Base-by-base conservation (phyloP, 208 protist genomes). In the Wallacemonas collosoma region DNA sequence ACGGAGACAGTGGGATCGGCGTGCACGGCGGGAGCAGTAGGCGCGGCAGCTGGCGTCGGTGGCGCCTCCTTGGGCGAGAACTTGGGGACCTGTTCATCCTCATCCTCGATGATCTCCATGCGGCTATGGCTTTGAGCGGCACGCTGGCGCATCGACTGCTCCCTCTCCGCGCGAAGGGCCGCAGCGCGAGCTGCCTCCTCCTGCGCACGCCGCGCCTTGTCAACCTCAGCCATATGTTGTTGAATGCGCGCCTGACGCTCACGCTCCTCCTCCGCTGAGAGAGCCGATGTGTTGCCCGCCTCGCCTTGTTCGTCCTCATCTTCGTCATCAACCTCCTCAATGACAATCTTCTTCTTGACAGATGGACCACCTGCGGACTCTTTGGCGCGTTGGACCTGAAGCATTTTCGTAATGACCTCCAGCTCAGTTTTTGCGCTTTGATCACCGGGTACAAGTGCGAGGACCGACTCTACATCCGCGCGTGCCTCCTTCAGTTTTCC, bases 291-390 rank as follows among this genome's bases (percentile, higher is more conserved):
- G 8, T 40, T n/a, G 6, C 55, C 39, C 9, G 64, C 72, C 0
- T 71, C 64, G 3, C 12, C 67, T 1, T 69, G 68, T 17, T 69
- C 75, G 38, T 50, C 74, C n/a, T 93, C 86, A n/a, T 90, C 90
- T 43, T 95, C 91, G 67, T 90, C 86, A 58, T 93, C 89, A 47
- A 95, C 90, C 78, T 95, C 90, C 40, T 87, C 81, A 68, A 97
- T 95, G 38, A 90, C 72, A 81, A 94, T 89, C 54, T 87, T 89
- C 77, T 93, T 91, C 66, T 86, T 91, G 9, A 62, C 69, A 36
- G 53, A 40, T 11, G 60, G 17, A 3, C 55, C 39, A 8, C 55
- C 39, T 9, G 68, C 43, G 9, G 45, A 67, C 38, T 53, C 66
- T 8, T 75, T 82, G 4, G 85, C 79, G 17, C 85, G 81, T 53